Conservation (phyloP, 2,329 filamentous ascomycete genomes). For the Phoma sp. region DNA sequence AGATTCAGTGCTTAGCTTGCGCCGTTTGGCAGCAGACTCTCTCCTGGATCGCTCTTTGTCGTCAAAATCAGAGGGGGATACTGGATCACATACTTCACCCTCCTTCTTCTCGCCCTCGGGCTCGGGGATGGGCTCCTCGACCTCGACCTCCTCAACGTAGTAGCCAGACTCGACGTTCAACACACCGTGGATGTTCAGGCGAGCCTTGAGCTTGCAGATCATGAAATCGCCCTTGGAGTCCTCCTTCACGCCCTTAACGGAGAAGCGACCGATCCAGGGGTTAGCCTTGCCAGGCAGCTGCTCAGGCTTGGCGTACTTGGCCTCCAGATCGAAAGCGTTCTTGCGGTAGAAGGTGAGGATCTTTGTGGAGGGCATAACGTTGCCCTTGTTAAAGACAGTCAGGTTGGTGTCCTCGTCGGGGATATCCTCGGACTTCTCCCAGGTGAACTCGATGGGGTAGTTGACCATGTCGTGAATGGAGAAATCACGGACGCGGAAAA, state of each 20-base stretch:
- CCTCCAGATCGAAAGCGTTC: constrained; percentile 95
- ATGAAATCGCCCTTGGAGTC: constrained; percentile 96
- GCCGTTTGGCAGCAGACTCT: constrained; percentile 42
- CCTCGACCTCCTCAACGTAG: constrained; percentile 96
- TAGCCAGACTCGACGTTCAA: constrained; percentile 97
- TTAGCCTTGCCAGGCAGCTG: constrained; percentile 85
- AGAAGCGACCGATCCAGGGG: constrained; percentile 97
- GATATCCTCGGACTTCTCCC: constrained; percentile 98
- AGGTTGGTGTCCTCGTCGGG: constrained; percentile 97
- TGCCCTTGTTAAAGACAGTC: constrained; percentile 96
- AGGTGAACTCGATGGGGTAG: constrained; percentile 98
- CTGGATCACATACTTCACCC: constrained; percentile 68
- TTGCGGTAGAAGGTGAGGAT: constrained; percentile 99
- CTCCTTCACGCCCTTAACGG: constrained; percentile 95
- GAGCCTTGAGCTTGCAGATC: constrained; percentile 99
- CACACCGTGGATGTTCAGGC: constrained; percentile 94
- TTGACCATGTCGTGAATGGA: constrained; percentile 95
- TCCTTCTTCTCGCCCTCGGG: constrained; percentile 68
- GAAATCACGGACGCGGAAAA: constrained; percentile 98
- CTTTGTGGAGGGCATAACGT: constrained; percentile 97
- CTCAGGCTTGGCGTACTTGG: constrained; percentile 87
- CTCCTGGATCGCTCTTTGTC: constrained; percentile 27
- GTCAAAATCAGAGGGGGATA: constrained; percentile 30
- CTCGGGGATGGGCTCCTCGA: constrained; percentile 87
- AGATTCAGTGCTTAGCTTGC: constrained; percentile 32